These are phyloP conservation scores for Gloeopeniophorella convolvens DNA, from an alignment of 768 basidiomycete genomes.

Conservation along the genomic window DNA sequence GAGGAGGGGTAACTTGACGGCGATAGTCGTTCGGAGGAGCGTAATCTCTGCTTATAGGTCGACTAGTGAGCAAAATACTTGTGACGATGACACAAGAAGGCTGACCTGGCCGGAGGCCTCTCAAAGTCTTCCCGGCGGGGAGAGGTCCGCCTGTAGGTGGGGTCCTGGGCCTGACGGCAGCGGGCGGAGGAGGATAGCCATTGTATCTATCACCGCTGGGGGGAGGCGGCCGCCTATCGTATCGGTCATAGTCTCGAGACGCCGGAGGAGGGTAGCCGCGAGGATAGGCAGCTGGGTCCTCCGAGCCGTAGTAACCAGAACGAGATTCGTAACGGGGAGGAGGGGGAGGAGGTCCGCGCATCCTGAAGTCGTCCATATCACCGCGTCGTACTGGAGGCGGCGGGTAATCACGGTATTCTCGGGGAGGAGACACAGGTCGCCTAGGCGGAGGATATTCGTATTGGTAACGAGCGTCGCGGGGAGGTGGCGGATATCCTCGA, in stretches of 20 bases:
- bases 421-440: constrained; percentile 52
- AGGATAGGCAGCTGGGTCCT: constrained; percentile 44
- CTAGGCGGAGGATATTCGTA: constrained; percentile 47
- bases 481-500: constrained; percentile 35
- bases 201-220: constrained; percentile 39
- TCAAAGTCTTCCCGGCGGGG: constrained; percentile 31
- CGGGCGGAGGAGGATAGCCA: constrained; percentile 37
- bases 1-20: constrained; percentile 24
- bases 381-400: constrained; percentile 42
- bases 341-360: constrained; percentile 46
- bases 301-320: constrained; percentile 35
- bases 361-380: constrained; percentile 67
- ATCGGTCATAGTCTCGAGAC: constrained; percentile 43
- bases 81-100: neutral
- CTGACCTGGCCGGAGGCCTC: constrained; percentile 14
- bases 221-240: constrained; percentile 48
- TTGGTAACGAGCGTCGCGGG: constrained; percentile 52
- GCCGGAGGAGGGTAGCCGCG: constrained; percentile 45
- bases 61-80: neutral
- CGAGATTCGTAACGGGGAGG: constrained; percentile 51
- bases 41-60: constrained; percentile 17
- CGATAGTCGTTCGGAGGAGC: constrained; percentile 20
- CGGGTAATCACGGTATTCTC: constrained; percentile 64
- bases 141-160: constrained; percentile 15
- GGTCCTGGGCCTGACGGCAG: constrained; percentile 30